These are phyloP conservation scores for Trifolium fragiferum DNA, from an alignment of 306 rosid genomes.

Conservation along the genomic window DNA sequence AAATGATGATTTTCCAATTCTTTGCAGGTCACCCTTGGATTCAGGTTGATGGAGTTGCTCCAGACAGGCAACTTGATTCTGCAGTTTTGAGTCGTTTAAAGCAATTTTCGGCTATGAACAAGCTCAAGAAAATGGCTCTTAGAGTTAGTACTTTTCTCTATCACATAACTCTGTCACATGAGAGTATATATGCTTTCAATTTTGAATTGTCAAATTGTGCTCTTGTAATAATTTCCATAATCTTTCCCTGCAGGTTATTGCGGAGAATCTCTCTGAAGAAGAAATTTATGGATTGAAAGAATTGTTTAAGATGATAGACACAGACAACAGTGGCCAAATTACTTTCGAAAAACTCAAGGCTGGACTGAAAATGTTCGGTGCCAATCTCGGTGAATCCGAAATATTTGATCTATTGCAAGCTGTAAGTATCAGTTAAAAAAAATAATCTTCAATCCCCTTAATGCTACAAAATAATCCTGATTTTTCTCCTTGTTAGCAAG, in stretches of 20 bases:
- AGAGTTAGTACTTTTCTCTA: conserved; percentile 53
- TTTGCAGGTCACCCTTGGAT: conserved; percentile 88
- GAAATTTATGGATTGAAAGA: conserved; percentile 74
- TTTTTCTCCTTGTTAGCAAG: not conserved
- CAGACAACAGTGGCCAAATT: conserved; percentile 65
- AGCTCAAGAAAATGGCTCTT: conserved; percentile 84
- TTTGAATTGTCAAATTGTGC: conserved; percentile 7
- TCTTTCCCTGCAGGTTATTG: conserved; percentile 61
- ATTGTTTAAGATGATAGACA: conserved; percentile 54
- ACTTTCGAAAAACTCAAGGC: conserved; percentile 72
- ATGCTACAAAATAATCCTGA: not conserved
- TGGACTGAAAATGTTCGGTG: conserved; percentile 70
- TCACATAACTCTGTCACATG: not conserved
- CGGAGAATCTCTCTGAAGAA: conserved; percentile 72
- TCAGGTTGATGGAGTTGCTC: conserved; percentile 75
- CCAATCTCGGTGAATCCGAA: conserved; percentile 71
- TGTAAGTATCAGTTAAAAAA: conserved; percentile 55
- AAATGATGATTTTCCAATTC: conserved; percentile 18
- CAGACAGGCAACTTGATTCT: conserved; percentile 74
- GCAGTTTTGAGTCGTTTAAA: conserved; percentile 73
- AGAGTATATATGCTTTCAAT: not conserved
- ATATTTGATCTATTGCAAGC: conserved; percentile 71
- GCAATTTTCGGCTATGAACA: conserved; percentile 82
- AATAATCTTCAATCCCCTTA: conserved; percentile 10
- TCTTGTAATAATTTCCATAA: not conserved